These are phyloP conservation scores for Magnaporthiopsis incrustans DNA, from an alignment of 2,329 filamentous ascomycete genomes.

Conservation along the genomic window DNA sequence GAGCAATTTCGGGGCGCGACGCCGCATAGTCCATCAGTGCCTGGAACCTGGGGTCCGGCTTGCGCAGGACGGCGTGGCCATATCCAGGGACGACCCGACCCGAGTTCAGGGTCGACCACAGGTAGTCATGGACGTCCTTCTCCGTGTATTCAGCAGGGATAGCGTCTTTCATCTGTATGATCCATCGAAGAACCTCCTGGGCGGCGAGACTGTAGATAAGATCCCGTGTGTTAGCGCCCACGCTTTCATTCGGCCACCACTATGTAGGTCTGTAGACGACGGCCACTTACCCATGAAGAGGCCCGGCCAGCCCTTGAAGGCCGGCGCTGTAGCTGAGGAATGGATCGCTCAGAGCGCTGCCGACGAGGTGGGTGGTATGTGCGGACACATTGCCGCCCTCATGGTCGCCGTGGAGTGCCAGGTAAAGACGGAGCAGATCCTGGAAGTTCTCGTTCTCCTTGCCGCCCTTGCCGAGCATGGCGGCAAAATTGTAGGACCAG, in stretches of 20 bases:
- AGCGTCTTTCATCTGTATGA: constrained; percentile 85
- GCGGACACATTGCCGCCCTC: constrained; percentile 97
- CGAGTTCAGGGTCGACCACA: constrained; percentile 88
- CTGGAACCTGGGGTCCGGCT: constrained; percentile 93
- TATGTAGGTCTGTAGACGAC: neutral
- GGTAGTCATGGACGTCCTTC: constrained; percentile 76
- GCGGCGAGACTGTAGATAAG: constrained; percentile 63
- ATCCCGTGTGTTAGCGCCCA: neutral
- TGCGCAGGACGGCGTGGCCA: constrained; percentile 90
- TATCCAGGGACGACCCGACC: constrained; percentile 93
- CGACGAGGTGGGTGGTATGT: constrained; percentile 89
- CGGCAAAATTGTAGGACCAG: constrained; percentile 98
- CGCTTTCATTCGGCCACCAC: neutral
- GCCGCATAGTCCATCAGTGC: constrained; percentile 94
- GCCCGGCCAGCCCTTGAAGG: constrained; percentile 90
- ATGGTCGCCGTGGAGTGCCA: constrained; percentile 95
- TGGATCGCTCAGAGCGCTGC: constrained; percentile 86
- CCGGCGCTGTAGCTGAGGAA: constrained; percentile 96
- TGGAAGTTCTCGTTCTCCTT: constrained; percentile 90
- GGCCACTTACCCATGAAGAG: constrained; percentile 61
- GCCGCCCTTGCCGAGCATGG: constrained; percentile 86
- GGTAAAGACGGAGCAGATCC: constrained; percentile 85
- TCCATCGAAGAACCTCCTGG: constrained; percentile 95
- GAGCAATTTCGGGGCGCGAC: constrained; percentile 73
- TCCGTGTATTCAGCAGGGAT: constrained; percentile 74